These are phyloP conservation scores for Solanum habrochaites DNA, from an alignment of 257 asterid species.

Conservation along the genomic window DNA sequence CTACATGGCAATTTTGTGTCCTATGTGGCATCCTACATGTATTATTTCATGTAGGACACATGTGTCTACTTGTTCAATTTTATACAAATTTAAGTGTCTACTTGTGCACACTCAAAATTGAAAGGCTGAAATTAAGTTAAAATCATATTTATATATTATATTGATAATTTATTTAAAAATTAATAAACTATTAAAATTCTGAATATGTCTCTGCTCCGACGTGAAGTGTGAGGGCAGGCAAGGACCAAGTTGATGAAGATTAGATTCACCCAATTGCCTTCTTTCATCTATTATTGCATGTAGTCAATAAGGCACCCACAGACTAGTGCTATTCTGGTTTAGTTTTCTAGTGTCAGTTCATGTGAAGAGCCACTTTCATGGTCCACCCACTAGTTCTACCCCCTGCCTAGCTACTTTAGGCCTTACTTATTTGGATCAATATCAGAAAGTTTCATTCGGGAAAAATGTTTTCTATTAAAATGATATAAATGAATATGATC, in stretches of 20 bases:
- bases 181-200: not conserved
- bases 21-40: too few relatives aligned
- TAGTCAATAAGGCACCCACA: not conserved
- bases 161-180: not conserved
- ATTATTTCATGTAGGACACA: too few relatives aligned
- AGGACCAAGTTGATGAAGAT: not conserved
- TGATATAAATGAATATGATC: not conserved
- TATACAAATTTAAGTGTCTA: too few relatives aligned
- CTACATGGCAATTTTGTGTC: too few relatives aligned
- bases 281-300: not conserved
- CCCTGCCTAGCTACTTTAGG: not conserved
- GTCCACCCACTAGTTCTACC: not conserved
- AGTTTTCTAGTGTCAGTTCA: not conserved
- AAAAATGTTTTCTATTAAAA: not conserved
- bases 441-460: not conserved
- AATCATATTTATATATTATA: too few relatives aligned
- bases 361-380: not conserved
- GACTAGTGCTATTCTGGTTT: not conserved
- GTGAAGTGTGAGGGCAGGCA: not conserved
- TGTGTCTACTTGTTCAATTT: too few relatives aligned
- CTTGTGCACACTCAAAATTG: too few relatives aligned
- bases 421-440: not conserved
- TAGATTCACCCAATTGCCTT: not conserved
- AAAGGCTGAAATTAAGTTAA: too few relatives aligned
- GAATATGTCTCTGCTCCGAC: not conserved